phyloP scores from a whole-genome alignment of 2,329 filamentous ascomycete genomes.

The Trichoderma harzianum region DNA sequence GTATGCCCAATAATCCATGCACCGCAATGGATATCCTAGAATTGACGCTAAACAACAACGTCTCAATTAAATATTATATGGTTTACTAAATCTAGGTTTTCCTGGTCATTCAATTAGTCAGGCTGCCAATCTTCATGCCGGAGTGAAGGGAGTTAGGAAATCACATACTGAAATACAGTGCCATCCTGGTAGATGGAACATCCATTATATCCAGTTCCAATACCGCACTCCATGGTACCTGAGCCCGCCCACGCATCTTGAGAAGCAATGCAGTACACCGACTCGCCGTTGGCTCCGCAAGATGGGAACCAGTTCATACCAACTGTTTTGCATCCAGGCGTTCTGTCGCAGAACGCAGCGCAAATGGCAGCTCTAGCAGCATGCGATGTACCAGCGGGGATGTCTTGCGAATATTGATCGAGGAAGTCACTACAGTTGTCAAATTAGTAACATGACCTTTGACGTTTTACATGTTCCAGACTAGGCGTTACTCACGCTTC shows the following conservation, averaged over 20 bases:
- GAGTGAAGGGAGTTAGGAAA: background rate
- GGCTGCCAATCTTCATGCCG: background rate
- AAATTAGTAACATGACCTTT: background rate
- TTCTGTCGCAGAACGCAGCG: constrained; percentile 4
- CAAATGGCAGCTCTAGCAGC: background rate
- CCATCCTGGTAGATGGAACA: constrained; percentile 11
- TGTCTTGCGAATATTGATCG: constrained; percentile 1
- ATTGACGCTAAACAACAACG: background rate
- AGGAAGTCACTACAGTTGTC: background rate
- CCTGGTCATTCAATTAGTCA: background rate
- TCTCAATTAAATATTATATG: background rate
- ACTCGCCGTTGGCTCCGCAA: background rate
- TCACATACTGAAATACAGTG: background rate
- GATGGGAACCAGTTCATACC: constrained; percentile 6
- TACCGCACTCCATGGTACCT: background rate
- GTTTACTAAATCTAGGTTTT: background rate
- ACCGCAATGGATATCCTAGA: background rate
- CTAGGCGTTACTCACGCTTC: background rate
- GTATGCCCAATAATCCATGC: background rate
- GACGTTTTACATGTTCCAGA: background rate
- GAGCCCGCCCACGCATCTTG: background rate
- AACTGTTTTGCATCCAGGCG: background rate
- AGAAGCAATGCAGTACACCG: constrained; percentile 8
- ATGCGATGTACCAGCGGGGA: background rate
- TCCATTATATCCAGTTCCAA: background rate